These are phyloP conservation scores for Naematelia encephala DNA, from an alignment of 768 basidiomycete species.

Conservation along the genomic window DNA sequence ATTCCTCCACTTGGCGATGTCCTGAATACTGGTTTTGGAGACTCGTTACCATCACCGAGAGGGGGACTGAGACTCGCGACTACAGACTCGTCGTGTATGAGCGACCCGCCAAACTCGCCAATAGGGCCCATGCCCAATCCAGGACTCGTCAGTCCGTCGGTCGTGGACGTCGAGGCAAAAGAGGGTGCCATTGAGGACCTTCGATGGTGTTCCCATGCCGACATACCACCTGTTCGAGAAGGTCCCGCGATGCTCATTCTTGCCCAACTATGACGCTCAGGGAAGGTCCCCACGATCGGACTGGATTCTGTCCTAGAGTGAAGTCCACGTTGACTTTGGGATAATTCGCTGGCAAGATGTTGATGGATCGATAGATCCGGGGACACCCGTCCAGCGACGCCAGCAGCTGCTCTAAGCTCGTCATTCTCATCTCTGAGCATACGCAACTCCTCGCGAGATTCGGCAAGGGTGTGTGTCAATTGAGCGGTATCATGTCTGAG, in stretches of 20 bases:
- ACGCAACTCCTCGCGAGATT: slow-evolving; percentile 73
- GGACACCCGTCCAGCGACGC: slow-evolving; percentile 25
- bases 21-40: slow-evolving; percentile 29
- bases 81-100: slow-evolving; percentile 15
- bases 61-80: slow-evolving; percentile 26
- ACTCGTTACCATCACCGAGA: slow-evolving; percentile 18
- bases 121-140: slow-evolving; percentile 41
- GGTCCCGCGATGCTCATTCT: slow-evolving; percentile 24
- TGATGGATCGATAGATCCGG: slow-evolving; percentile 14
- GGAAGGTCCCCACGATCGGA: slow-evolving; percentile 16
- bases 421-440: slow-evolving; percentile 69
- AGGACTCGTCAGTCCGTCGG: slow-evolving; percentile 25
- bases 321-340: background rate
- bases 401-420: slow-evolving; percentile 61
- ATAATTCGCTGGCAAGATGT: slow-evolving; percentile 29
- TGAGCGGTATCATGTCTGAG: slow-evolving; percentile 79
- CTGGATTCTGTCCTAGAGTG: slow-evolving; percentile 40
- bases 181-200: slow-evolving; percentile 36
- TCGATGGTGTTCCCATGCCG: slow-evolving; percentile 39
- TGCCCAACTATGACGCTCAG: slow-evolving; percentile 22
- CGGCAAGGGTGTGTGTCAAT: slow-evolving; percentile 67
- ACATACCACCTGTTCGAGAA: slow-evolving; percentile 19
- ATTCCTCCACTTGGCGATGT: slow-evolving; percentile 39
- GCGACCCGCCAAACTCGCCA: slow-evolving; percentile 34
- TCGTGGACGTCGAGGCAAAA: slow-evolving; percentile 27